Conservation (phyloP, 1,139 yeast species). For the Citeromyces hawaiiensis region DNA sequence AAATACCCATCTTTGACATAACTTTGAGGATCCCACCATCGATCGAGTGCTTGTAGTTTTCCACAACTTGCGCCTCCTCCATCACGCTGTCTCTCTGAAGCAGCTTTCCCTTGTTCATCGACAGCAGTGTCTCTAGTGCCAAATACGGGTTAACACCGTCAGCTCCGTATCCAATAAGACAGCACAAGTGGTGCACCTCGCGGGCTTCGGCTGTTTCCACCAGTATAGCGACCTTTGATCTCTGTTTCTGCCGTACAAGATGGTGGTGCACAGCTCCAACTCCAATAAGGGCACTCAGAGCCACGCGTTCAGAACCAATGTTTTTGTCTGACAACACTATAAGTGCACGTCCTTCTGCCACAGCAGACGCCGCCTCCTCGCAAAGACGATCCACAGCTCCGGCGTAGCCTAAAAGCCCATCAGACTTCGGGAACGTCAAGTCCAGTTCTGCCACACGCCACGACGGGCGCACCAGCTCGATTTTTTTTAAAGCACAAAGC, state of each 20-base stretch:
- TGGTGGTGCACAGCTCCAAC: constrained; percentile 96
- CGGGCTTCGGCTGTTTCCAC: constrained; percentile 95
- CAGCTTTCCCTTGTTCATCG: constrained; percentile 74
- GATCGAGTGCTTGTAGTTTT: constrained; percentile 69
- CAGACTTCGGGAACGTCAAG: constrained; percentile 75
- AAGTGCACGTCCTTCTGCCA: constrained; percentile 61
- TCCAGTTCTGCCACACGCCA: constrained; percentile 82
- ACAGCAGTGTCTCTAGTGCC: constrained; percentile 78
- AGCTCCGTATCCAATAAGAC: constrained; percentile 92
- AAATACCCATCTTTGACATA: constrained; percentile 99
- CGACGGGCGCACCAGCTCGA: constrained; percentile 63
- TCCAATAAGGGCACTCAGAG: constrained; percentile 88
- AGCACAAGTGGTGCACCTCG: constrained; percentile 94
- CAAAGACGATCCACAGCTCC: constrained; percentile 80
- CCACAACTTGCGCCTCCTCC: constrained; percentile 44
- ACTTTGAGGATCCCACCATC: constrained; percentile 91
- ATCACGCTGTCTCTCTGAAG: constrained; percentile 34
- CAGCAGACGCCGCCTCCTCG: constrained; percentile 76
- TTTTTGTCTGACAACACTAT: constrained; percentile 65
- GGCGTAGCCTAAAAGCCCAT: constrained; percentile 79
- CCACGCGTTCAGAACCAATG: constrained; percentile 35
- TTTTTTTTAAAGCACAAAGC: constrained; percentile 58
- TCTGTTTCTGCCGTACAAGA: constrained; percentile 87
- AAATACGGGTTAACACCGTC: constrained; percentile 92
- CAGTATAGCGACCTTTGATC: constrained; percentile 86